These are phyloP conservation scores for Parascedosporium putredinis DNA, from an alignment of 2,329 filamentous ascomycete genomes.

Conservation along the genomic window DNA sequence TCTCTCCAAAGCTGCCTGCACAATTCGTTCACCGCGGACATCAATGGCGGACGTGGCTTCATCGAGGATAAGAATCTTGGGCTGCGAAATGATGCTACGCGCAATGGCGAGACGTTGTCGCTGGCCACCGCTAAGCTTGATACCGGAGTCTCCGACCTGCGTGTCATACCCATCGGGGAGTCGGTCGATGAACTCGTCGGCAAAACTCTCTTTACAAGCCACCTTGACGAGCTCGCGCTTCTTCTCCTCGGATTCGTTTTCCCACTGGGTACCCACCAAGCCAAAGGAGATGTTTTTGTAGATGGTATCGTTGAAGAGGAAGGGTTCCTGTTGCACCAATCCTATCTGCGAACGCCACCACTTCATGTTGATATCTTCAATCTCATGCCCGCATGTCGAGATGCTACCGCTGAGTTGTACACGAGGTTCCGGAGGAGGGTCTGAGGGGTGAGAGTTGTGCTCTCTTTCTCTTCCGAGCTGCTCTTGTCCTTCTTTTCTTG, in stretches of 20 bases:
- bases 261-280: constrained; percentile 40
- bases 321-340: constrained; percentile 42
- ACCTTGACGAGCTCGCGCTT: constrained; percentile 46
- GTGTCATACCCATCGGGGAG: constrained; percentile 60
- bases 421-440: no score
- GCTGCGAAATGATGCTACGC: constrained; percentile 61
- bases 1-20: constrained; percentile 53
- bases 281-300: constrained; percentile 53
- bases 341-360: constrained; percentile 37
- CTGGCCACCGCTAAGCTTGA: constrained; percentile 74
- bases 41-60: constrained; percentile 63
- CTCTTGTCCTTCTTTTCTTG: constrained; percentile 1
- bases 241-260: constrained; percentile 28
- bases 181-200: constrained; percentile 56
- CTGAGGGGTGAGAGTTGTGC: not conserved
- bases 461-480: constrained; percentile 6
- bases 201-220: constrained; percentile 58
- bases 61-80: constrained; percentile 63
- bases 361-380: constrained; percentile 19
- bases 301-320: constrained; percentile 39
- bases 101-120: constrained; percentile 72
- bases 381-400: constrained; percentile 10
- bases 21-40: constrained; percentile 43
- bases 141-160: constrained; percentile 64
- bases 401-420: constrained; percentile 11